Base-by-base conservation (phyloP, 805 yeast genomes). In the Hanseniaspora lindneri region DNA sequence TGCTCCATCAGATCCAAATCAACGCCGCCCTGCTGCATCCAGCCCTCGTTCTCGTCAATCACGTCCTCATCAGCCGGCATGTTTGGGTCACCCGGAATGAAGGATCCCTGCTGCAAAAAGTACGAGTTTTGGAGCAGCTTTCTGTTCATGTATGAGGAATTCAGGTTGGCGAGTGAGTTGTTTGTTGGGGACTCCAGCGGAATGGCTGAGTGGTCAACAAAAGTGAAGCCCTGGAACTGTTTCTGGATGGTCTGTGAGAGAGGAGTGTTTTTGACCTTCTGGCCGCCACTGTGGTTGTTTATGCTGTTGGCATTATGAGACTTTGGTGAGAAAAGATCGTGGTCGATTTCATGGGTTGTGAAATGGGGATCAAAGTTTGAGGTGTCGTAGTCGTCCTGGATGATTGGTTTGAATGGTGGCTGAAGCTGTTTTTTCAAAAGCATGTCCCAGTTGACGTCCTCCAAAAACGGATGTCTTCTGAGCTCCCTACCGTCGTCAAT, bases 281-380 rank as follows among this genome's bases (percentile, higher is more conserved):
- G 29, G 3, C 30, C n/a, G 17, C 11, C 10, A 6, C 30, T n/a
- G 17, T 25, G n/a, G 41, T 39, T 39, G 25, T 19, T 20, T 39
- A 24, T 10, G 33, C 29, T 19, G 5, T 46, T 29, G 13, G 36
- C 43, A n/a, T 20, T 33, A 6, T 30, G 20, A 20, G 47, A 33
- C 20, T 35, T 33, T 19, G 47, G 47, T 17, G 24, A 24, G 3
- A 49, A 37, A 33, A 42, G 32, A 14, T 41, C 37, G 14, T 39
- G 49, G 14, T 49, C 47, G 19, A 43, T 44, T 66, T 64, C 41
- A 65, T 66, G 58, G 56, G 67, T 58, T 19, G 98, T 92, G 66
- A 92, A 92, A 65, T 92, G 97, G 4, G 98, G 97, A 62, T 92
- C 98, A 65, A 92, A 92, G 66, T 92, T 92, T 3, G 95, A 84